Evolutionary conservation across 331 rosid genomes (phyloP), one percentile per base, ranked within the genome.

Genomic region (Prunus yedoensis): DNA sequence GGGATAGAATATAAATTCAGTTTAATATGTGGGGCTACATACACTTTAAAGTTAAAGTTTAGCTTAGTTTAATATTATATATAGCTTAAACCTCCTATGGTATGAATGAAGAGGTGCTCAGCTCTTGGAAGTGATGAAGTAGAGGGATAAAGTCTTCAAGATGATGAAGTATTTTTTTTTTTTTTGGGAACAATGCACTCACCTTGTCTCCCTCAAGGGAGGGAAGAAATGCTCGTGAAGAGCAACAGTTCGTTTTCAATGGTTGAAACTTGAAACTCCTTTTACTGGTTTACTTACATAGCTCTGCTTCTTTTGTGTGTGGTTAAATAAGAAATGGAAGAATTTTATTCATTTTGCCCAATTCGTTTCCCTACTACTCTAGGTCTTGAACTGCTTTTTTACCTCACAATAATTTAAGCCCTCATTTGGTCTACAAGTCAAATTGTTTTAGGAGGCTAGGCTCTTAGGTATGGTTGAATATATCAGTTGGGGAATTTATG

Each of bases 161-260:
- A 35, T 28, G 45, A 28, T 38, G 53, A 72, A 21, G 54, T 41
- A 25, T 35, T 35, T 5, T 35, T 5, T 35, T 1, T 28, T 5
- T 35, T 28, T 21, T 43, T 49, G 16, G 54, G 18, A 8, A 27
- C 57, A 16, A 4, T 57, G 8, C 12, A 23, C 25, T 16, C 7
- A 32, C 43, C 45, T 58, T 71, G 45, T 72, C 68, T 8, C 67
- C 67, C 57, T 16, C 8, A 43, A 72, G n/a, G 16, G 57, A 43
- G 30, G 66, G 25, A 60, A 32, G 57, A 15, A 73, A 41, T 73
- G 57, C 27, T 23, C 27, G 25, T 21, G 14, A 16, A 73, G 4
- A 4, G n/a, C 0, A 14, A 23, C 18, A 2, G 32, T 58, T 58
- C 27, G 27, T 73, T 73, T 73, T n/a, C 27, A 16, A 43, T 58